phyloP scores from a whole-genome alignment of 2,329 filamentous ascomycete species.

The Aspergillus alliaceus region DNA sequence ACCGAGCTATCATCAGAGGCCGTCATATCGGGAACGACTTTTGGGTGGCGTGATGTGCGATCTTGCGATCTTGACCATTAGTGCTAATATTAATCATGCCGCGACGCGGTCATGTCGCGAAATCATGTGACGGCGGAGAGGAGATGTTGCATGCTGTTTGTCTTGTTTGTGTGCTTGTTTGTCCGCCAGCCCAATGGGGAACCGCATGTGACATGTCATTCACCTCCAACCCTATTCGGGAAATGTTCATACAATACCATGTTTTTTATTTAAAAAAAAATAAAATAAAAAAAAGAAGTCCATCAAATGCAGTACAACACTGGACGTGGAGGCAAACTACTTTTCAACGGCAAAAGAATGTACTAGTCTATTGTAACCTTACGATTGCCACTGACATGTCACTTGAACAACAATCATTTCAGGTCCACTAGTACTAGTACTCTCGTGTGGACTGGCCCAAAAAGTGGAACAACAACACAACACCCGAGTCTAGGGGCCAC shows the following conservation, averaged over 20 bases:
- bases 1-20: conserved; percentile 26
- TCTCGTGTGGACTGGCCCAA: no score
- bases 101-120: conserved; percentile 17
- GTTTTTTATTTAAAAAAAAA: no score
- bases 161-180: not conserved
- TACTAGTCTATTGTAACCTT: not conserved
- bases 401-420: not conserved
- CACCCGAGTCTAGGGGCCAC: not conserved
- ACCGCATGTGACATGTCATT: not conserved
- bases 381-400: conserved; percentile 2
- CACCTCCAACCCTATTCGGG: no score
- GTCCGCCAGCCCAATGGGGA: not conserved
- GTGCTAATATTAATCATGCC: not conserved
- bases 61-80: not conserved
- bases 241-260: no score
- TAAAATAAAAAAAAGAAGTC: no score
- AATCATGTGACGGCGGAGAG: conserved; percentile 14
- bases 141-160: no score
- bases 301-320: no score
- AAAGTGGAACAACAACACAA: not conserved
- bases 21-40: conserved; percentile 26
- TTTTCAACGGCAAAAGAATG: no score
- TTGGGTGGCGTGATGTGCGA: not conserved
- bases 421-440: no score
- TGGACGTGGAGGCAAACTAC: no score